Evolutionary conservation across 257 asterid species (phyloP), one percentile per base, ranked within the genome.

Genomic region (Pogostemon cablin): DNA sequence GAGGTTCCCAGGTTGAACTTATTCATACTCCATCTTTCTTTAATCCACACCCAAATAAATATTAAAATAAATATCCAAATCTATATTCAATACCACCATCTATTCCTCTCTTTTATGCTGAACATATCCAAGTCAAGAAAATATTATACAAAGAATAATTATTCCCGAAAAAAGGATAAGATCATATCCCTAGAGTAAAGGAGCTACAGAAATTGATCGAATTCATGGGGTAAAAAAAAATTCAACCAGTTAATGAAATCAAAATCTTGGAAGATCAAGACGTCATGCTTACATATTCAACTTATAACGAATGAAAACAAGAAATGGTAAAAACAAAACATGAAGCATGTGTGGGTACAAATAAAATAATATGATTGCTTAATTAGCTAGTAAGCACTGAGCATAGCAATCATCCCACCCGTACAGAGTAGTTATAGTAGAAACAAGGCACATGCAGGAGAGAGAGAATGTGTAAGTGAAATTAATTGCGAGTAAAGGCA

Each of bases 401-500:
- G 58, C 81, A 84, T 35, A 46, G 69, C 77, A 86, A 87, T 89
- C 87, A 91, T 84, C 88, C 73, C 84, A 34, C 82, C 91, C 86
- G 85, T 80, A 77, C 54, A 78, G 6, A 78, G 68, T 74, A 73
- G 76, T 79, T 60, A 77, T 54, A 73, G 81, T 76, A 74, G 47
- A 82, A 79, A 79, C 87, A 80, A 81, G 66, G 79, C 93, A 89
- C 87, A 85, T 87, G 91, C 82, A 75, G 40, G 54, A 64, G 66
- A 76, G 65, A 61, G 55, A 47, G 79, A 58, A 67, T 12, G 54
- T 32, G 56, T 52, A 67, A 82, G 69, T 73, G 65, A 72, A 81
- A 70, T 85, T 84, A 74, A 87, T 83, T 84, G 97, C 77, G 83
- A 71, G 43, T 80, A 74, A 91, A 91, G 91, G 88, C 81, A 86